phyloP scores from a whole-genome alignment of 176 grass and related monocot genomes.

The Poa annua region DNA sequence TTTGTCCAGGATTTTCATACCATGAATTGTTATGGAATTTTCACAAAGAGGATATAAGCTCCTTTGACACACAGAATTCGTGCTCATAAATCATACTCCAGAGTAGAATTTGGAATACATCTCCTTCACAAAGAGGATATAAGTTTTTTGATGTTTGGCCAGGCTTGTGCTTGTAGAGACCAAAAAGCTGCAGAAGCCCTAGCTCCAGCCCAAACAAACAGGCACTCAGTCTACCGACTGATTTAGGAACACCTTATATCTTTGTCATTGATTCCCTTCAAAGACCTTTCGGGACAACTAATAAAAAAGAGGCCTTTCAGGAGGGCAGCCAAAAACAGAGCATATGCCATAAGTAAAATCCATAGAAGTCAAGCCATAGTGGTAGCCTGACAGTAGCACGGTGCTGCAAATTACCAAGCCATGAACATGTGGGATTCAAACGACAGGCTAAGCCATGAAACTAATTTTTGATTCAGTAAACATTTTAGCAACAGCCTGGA shows the following conservation, averaged over 20 bases:
- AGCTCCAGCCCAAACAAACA: no score
- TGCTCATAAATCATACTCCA: neutral
- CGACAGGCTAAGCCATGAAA: neutral
- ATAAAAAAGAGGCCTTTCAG: no score
- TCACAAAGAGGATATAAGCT: neutral
- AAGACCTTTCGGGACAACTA: no score
- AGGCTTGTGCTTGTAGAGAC: no score
- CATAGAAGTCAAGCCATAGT: neutral
- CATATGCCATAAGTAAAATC: neutral
- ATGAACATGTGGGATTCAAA: neutral
- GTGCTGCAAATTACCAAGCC: neutral
- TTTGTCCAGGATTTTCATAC: neutral
- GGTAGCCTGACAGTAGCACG: neutral
- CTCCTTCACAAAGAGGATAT: no score
- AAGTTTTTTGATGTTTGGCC: no score
- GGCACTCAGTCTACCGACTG: neutral
- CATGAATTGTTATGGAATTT: neutral
- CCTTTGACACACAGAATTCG: neutral
- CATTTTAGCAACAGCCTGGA: neutral
- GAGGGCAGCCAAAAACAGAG: neutral
- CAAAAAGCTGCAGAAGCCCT: no score
- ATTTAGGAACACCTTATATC: neutral
- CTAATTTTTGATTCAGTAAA: conserved; percentile 2
- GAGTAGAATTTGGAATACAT: no score
- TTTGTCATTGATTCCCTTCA: neutral